Conservation (phyloP, 352 stramenopile species). For the Phytophthora megakarya region DNA sequence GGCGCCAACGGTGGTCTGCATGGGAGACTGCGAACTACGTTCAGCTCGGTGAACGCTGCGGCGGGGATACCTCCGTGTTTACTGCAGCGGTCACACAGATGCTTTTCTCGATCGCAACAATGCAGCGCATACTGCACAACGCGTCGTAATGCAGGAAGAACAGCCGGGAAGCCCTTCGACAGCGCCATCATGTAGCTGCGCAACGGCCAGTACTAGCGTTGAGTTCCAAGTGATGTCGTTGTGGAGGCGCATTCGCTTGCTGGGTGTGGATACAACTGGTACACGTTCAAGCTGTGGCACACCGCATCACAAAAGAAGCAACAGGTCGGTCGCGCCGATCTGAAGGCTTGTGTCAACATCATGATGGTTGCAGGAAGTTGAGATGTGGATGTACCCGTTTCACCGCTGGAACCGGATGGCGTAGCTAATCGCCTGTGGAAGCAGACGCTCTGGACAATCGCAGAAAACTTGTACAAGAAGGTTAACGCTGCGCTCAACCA, state of each 20-base stretch:
- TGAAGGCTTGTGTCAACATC: slow-evolving; percentile 24
- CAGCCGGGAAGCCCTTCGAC: too few species aligned
- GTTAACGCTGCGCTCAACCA: neutral
- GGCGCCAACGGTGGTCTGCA: neutral
- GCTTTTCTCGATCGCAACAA: neutral
- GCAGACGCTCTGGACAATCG: slow-evolving; percentile 12
- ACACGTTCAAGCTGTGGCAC: slow-evolving; percentile 9
- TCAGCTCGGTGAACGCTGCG: neutral
- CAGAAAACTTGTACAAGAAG: slow-evolving; percentile 15
- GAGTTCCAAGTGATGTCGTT: too few species aligned
- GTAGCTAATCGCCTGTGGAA: slow-evolving; percentile 19
- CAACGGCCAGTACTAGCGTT: too few species aligned
- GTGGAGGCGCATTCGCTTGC: neutral
- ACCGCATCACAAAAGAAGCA: slow-evolving; percentile 17
- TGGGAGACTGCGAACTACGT: neutral
- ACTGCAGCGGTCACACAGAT: slow-evolving; percentile 18
- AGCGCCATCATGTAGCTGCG: too few species aligned
- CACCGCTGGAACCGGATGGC: neutral
- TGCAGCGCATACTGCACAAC: slow-evolving; percentile 5
- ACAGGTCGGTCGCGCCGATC: slow-evolving; percentile 13
- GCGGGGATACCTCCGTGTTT: neutral
- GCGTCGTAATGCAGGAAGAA: too few species aligned
- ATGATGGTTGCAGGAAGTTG: slow-evolving; percentile 1
- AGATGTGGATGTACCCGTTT: slow-evolving; percentile 1
- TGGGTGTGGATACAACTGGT: slow-evolving; percentile 17